Base-by-base conservation (phyloP, 78 protist genomes). In the Pigoraptor vietnamica region DNA sequence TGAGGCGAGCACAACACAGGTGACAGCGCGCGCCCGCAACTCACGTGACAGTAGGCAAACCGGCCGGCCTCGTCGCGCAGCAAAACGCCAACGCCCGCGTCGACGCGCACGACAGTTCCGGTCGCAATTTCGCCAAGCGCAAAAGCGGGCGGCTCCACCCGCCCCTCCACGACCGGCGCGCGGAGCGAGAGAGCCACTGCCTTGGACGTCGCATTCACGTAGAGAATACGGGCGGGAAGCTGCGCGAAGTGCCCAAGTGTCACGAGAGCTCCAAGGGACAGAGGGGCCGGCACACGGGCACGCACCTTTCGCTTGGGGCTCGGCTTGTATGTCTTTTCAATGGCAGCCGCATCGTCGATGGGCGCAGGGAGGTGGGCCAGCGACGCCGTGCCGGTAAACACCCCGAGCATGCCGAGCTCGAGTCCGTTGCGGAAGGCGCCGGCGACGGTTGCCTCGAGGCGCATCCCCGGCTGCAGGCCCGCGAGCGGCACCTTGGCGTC, bases 161-260 rank as follows among this genome's bases (percentile, higher is more conserved):
- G 89, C 2, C 14, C 37, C 1, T 19, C 2, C 56, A 86, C 40
- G 19, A 86, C 2, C 2, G 56, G 48, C 37, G 56, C 23, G 29
- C 89, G 89, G 1, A 86, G 0, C 23, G 91, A 35, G 86, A 35
- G 23, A 19, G 48, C 82, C 34, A 89, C 48, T 24, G 67, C 0
- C 87, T 90, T 67, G 86, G 55, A 34, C 37, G 38, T n/a, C 29
- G 38, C 37, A 40, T 90, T 84, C 35, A 90, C 88, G 48, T 81
- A 38, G 29, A 90, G 48, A 6, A 90, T 37, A 24, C 92, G 86
- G 37, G 92, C 92, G 29, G 1, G 67, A 29, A 2, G 84, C 39
- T n/a, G 48, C 24, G 37, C 1, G 67, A 40, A 32, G 36, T 35
- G 24, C 40, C 32, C 48, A 32, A 35, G 39, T 35, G 34, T 25